Evolutionary conservation across 345 rosid genomes (phyloP), one percentile per base, ranked within the genome.

Genomic region (Citrus unshiu): DNA sequence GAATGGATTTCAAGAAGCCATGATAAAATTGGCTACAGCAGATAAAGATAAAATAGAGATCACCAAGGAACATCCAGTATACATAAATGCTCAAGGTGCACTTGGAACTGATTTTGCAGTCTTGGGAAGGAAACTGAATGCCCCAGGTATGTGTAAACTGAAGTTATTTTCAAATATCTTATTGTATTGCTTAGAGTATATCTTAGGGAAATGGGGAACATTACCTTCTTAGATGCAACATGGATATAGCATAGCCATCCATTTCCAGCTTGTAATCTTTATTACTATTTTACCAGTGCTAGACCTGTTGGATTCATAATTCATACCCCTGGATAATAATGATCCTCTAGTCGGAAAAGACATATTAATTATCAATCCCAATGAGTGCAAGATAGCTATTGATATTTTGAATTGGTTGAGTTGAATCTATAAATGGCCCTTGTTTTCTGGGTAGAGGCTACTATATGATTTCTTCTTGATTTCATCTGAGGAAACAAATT

Each of bases 1-100:
- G 85, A 89, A 87, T 77, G 92, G 94, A 40, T 90, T 90, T 83
- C 94, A 89, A 84, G 92, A 90, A 77, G 88, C 90, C 71, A 87
- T 90, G 92, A 75, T 84, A 78, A 90, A 83, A 80, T 74, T 90
- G 85, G 92, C 84, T 39, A 76, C 70, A 39, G 76, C 89, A 2
- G 89, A 89, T n/a, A 81, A 78, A 69, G 89, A 85, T 40, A 84
- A 80, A 73, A 82, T 71, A 67, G 88, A 89, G 63, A 86, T 90
- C 51, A 85, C 94, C 14, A 89, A 84, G 82, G 92, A 87, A 74
- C 89, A 87, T 83, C 92, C 92, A 0, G 49, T 68, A 39, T 90
- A 89, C 72, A 79, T 90, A 54, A 84, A 85, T 63, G 86, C 82
- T 13, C 89, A 87, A 61, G 94, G 92, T 32, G 92, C 92, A 56